Percentiles rank a stretch among this genome's conserved stretches.
Conservation (phyloP, 352 stramenopile species). For the Phytophthora podocarpi region DNA sequence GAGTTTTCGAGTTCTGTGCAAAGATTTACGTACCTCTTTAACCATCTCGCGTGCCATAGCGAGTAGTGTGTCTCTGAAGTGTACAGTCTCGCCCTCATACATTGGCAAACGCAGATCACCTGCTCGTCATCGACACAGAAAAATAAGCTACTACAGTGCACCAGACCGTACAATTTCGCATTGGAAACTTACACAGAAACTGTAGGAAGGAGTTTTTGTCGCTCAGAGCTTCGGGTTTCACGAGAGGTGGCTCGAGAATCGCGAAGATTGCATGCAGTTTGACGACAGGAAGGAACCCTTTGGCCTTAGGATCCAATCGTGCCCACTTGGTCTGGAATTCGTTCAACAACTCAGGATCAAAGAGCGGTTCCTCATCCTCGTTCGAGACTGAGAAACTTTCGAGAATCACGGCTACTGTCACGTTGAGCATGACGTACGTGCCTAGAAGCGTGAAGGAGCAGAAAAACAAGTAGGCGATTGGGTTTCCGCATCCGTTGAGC, state of each 20-base stretch:
- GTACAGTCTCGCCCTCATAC: slow-evolving; percentile 78
- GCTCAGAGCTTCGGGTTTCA: slow-evolving; percentile 35
- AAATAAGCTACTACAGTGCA: not conserved
- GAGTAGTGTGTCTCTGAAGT: slow-evolving; percentile 88
- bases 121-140: slow-evolving; percentile 20
- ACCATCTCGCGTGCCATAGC: slow-evolving; percentile 79
- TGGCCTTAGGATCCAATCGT: slow-evolving; percentile 87
- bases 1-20: not conserved
- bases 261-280: slow-evolving; percentile 73
- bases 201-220: slow-evolving; percentile 46
- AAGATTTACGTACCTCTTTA: slow-evolving; percentile 62
- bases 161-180: not conserved
- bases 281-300: slow-evolving; percentile 76
- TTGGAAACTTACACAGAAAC: slow-evolving; percentile 51
- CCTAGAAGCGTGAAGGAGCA: slow-evolving; percentile 91
- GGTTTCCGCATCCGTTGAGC: slow-evolving; percentile 80
- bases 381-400: slow-evolving; percentile 88
- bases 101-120: slow-evolving; percentile 68
- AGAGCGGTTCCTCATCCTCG: slow-evolving; percentile 86
- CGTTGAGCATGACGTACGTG: slow-evolving; percentile 93
- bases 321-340: slow-evolving; percentile 90
- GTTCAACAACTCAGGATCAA: slow-evolving; percentile 84
- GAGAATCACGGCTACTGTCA: slow-evolving; percentile 95
- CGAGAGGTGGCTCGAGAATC: slow-evolving; percentile 78
- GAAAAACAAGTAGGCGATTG: slow-evolving; percentile 74